Evolutionary conservation across 371 early-diverging fungal species (phyloP), one percentile per base, ranked within the genome.

Genomic region (Mortierella sp.): DNA sequence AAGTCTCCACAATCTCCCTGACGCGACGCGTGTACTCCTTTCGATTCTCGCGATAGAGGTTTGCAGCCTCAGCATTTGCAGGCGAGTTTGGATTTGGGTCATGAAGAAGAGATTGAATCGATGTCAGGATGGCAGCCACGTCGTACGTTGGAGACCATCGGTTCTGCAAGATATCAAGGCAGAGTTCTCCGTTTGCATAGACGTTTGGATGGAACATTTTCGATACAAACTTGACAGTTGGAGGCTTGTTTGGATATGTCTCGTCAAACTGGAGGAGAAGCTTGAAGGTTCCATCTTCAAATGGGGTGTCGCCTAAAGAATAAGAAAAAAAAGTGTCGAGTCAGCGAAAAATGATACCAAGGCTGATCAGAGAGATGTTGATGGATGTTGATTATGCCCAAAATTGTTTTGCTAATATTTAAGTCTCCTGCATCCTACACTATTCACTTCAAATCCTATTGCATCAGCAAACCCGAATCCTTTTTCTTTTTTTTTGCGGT

Each of bases 161-260:
- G 86, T 98, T 99, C 85, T 99, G 99, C 72, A 99, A 86, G 84
- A 99, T 99, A 85, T 99, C 99, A 67, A 99, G 85, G 84, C 99
- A 99, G 47, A 99, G 88, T 81, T 99, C 98, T 8, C 99, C 99
- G 85, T 95, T 97, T 63, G 96, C 96, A 83, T 99, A 99, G 13
- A 97, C 98, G 84, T 99, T 99, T 4, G 99, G 99, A 85, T 99
- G 99, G 87, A 98, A 99, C 96, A 99, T 99, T 74, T 95, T 94
- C 38, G 96, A 93, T 36, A 97, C 92, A 86, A 99, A 99, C 84
- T 94, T 94, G 33, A 99, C 98, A 65, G 94, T 92, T 57, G 99
- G 99, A 67, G 99, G 99, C 85, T 98, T 99, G 84, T 97, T 98
- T 11, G 99, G 99, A 85, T 99, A 99, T 40, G 95, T 93, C 83